Evolutionary conservation across 2,329 filamentous ascomycete species (phyloP).

Genomic region (Pseudogymnoascus sp.): DNA sequence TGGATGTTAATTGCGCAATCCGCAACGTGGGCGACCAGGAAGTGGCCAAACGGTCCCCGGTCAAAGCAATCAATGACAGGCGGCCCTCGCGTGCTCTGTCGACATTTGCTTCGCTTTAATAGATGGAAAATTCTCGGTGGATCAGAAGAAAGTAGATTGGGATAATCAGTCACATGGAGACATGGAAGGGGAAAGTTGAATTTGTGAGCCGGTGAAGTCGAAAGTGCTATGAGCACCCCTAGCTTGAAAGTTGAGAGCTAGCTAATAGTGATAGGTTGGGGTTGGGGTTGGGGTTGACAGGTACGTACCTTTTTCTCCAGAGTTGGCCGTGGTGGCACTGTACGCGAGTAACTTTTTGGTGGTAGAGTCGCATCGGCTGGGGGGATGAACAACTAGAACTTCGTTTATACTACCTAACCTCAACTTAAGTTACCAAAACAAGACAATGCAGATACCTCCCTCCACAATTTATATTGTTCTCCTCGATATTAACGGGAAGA

Average conservation of each 20-base stretch:
- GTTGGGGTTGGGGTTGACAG: not conserved
- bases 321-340: not conserved
- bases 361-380: conserved; percentile 1
- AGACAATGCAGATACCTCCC: not conserved
- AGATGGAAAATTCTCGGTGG: not conserved
- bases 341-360: not conserved
- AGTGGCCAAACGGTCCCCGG: not conserved
- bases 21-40: conserved; percentile 3
- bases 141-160: conserved; percentile 1
- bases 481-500: not conserved
- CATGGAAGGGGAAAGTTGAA: not conserved
- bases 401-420: not conserved
- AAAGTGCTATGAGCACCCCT: not conserved
- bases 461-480: not conserved
- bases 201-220: not conserved
- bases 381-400: not conserved
- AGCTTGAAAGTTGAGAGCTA: not conserved
- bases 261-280: not conserved
- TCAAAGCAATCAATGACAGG: not conserved
- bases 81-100: not conserved
- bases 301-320: not conserved
- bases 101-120: not conserved
- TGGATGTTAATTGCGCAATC: conserved; percentile 2
- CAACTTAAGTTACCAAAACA: not conserved
- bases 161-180: not conserved